phyloP scores from a whole-genome alignment of 2,329 filamentous ascomycete species.

The Boeremia exigua region DNA sequence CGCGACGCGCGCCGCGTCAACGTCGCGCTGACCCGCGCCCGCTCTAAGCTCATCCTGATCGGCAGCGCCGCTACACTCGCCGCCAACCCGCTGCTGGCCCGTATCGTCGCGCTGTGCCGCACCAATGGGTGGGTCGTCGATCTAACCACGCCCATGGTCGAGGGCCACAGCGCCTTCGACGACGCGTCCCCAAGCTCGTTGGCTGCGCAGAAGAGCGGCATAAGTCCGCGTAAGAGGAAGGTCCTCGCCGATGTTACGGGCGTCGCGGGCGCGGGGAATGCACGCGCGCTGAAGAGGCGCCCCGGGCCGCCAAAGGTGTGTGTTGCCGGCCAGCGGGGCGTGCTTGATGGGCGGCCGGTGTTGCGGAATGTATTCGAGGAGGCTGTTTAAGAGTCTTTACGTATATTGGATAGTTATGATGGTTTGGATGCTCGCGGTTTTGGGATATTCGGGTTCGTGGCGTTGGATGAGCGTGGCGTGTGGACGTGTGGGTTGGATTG shows the following conservation, averaged over 20 bases:
- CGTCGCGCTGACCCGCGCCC: slow-evolving; percentile 91
- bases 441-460: no score
- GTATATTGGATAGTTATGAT: no score
- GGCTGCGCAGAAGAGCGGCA: slow-evolving; percentile 23
- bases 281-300: slow-evolving; percentile 25
- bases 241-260: slow-evolving; percentile 33
- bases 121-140: slow-evolving; percentile 80
- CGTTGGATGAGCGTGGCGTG: no score
- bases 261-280: slow-evolving; percentile 15
- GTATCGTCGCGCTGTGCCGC: slow-evolving; percentile 80
- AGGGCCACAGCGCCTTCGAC: slow-evolving; percentile 69
- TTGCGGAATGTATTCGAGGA: slow-evolving; percentile 79
- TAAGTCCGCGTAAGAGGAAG: slow-evolving; percentile 43
- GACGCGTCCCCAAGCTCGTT: slow-evolving; percentile 53
- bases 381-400: no score
- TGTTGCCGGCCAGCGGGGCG: slow-evolving; percentile 58
- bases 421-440: no score
- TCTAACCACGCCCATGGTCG: slow-evolving; percentile 67
- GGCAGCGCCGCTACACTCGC: slow-evolving; percentile 80
- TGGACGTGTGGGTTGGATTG: no score
- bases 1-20: slow-evolving; percentile 94
- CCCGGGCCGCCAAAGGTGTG: slow-evolving; percentile 61
- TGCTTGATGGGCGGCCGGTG: slow-evolving; percentile 71
- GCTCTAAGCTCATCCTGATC: slow-evolving; percentile 87
- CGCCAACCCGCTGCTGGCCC: slow-evolving; percentile 73